phyloP scores from a whole-genome alignment of 257 asterid species.

The Salvia rosmarinus region DNA sequence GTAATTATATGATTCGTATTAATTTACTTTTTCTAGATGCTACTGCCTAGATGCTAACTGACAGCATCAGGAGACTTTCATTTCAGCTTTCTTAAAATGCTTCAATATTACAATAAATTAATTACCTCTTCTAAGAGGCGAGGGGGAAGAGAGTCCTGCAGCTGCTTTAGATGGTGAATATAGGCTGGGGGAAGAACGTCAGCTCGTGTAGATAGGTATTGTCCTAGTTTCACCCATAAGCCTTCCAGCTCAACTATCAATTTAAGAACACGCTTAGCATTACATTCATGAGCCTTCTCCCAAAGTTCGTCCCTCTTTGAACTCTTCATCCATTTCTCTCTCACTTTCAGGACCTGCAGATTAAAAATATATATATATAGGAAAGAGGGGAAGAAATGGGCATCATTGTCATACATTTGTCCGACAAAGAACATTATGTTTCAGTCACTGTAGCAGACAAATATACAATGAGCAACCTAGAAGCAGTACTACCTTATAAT shows the following conservation, averaged over 20 bases:
- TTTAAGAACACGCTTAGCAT: slow-evolving; percentile 84
- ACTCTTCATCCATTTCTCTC: slow-evolving; percentile 77
- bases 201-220: slow-evolving; percentile 96
- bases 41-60: slow-evolving; percentile 5
- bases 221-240: slow-evolving; percentile 97
- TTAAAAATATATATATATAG: slow-evolving; percentile 28
- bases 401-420: slow-evolving; percentile 30
- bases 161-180: slow-evolving; percentile 77
- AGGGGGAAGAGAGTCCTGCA: slow-evolving; percentile 98
- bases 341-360: slow-evolving; percentile 73
- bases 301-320: slow-evolving; percentile 74
- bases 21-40: background rate
- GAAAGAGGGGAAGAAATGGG: slow-evolving; percentile 18
- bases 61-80: slow-evolving; percentile 12
- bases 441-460: slow-evolving; percentile 14
- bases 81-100: slow-evolving; percentile 9
- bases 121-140: slow-evolving; percentile 85
- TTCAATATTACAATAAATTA: slow-evolving; percentile 1
- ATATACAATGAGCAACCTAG: slow-evolving; percentile 20
- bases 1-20: background rate
- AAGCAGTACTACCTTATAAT: slow-evolving; percentile 74
- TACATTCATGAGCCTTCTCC: slow-evolving; percentile 94
- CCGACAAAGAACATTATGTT: slow-evolving; percentile 11
- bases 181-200: slow-evolving; percentile 97
- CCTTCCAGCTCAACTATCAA: slow-evolving; percentile 88